A percentile compares a stretch with the other conserved stretches of the same genome.
These are phyloP conservation scores for Lactifluus subvellereus DNA, from an alignment of 768 basidiomycete genomes.

Conservation along the genomic window DNA sequence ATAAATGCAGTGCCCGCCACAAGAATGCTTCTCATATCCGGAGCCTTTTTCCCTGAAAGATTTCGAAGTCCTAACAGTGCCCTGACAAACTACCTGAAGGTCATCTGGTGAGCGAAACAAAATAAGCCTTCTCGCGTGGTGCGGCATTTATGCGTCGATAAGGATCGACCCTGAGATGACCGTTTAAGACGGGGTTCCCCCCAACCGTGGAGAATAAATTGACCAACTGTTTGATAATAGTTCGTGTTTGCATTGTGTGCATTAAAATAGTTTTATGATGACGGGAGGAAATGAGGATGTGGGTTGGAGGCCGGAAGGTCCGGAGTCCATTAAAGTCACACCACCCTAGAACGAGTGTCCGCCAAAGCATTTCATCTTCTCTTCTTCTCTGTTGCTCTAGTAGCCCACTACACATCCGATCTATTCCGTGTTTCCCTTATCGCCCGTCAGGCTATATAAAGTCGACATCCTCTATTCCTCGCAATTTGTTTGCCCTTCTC, in stretches of 20 bases:
- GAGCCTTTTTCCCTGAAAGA: neutral
- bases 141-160: conserved; percentile 7
- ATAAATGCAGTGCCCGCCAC: conserved; percentile 1
- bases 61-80: neutral
- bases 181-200: neutral
- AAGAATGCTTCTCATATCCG: neutral
- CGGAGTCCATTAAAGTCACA: neutral
- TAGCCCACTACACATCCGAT: neutral
- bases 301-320: neutral
- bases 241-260: neutral
- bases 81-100: neutral
- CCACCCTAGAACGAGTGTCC: neutral
- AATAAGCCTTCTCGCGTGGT: conserved; percentile 4
- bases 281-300: conserved; percentile 1
- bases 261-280: neutral
- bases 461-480: neutral
- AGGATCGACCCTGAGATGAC: conserved; percentile 4
- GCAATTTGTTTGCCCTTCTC: conserved; percentile 14
- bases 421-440: neutral
- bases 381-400: neutral
- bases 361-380: neutral
- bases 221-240: neutral
- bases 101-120: neutral
- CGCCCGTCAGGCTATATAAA: conserved; percentile 16
- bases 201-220: conserved; percentile 5